Base-by-base conservation (phyloP, 768 basidiomycete species). In the Candolleomyces efflorescens region DNA sequence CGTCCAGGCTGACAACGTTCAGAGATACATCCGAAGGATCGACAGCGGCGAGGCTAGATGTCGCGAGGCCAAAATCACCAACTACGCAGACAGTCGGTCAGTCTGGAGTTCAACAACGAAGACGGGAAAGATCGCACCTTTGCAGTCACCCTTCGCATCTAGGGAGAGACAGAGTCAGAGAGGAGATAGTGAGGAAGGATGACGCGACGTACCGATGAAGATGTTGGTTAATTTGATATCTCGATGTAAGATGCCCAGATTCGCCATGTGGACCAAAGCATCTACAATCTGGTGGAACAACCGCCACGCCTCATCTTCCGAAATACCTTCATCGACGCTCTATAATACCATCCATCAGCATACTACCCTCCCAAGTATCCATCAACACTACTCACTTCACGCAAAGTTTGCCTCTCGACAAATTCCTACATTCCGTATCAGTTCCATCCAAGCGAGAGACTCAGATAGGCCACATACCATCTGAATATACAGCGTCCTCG, bases 201-300 rank as follows among this genome's bases (percentile, higher is more conserved):
- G 15, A 6, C 15, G 9, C 7, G 2, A 69, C 81, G 27, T 63
- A 92, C 92, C 92, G 51, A 96, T 92, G 71, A 98, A 93, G 61
- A 98, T 94, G 65, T 98, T 98, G 0, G 89, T 90, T 13, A 93
- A 74, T 68, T 98, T 98, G 68, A 98, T 90, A 68, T 97, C 94
- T 52, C 90, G 78, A 71, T 92, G 90, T 54, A 92, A 71, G 64
- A 98, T 94, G n/a, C 90, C 89, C 56, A 90, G 77, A 23, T 84
- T 86, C 1, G 90, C 86, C 85, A 97, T 93, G 62, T 97, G 91
- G 0, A 88, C 88, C 10, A 98, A 76, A 0, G 94, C 94, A 60
- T 96, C 93, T 32, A 96, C 71, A 38, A 94, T 85, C 71, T 98
- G 93, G 53, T 90, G 85, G 68, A 98, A 93, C 13, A 97, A 72